Percentiles rank a stretch among this genome's conserved stretches.
phyloP scores from a whole-genome alignment of 2,329 filamentous ascomycete species.

The Sordariomycetes sp. region DNA sequence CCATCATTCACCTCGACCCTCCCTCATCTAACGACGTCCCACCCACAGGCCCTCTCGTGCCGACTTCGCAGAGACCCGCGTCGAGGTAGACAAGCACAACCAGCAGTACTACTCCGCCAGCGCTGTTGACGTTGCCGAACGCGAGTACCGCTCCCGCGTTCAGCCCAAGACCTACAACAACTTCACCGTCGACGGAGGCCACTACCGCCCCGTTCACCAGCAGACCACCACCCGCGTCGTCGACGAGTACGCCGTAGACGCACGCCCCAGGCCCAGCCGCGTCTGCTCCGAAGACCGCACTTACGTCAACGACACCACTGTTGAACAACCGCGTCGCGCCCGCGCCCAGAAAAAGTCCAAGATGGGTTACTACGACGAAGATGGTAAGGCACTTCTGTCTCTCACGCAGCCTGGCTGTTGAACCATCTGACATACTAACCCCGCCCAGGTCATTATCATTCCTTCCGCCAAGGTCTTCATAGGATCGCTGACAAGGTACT shows the following conservation, averaged over 20 bases:
- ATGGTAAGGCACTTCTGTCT: constrained; percentile 30
- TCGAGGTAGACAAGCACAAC: constrained; percentile 47
- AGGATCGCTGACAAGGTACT: constrained; percentile 43
- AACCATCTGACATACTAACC: neutral
- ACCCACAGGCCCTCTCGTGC: constrained; percentile 15
- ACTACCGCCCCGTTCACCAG: constrained; percentile 13
- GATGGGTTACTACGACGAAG: constrained; percentile 55
- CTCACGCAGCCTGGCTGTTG: neutral
- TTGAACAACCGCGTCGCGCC: constrained; percentile 31
- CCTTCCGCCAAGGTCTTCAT: constrained; percentile 40
- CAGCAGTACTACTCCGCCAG: constrained; percentile 28
- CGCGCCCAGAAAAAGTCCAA: constrained; percentile 29
- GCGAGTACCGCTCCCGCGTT: constrained; percentile 50
- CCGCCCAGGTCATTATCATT: constrained; percentile 42
- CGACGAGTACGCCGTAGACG: constrained; percentile 25
- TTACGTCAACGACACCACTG: constrained; percentile 53
- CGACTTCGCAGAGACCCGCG: constrained; percentile 48
- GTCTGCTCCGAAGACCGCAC: constrained; percentile 31
- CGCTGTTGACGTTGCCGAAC: constrained; percentile 50
- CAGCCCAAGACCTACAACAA: constrained; percentile 24
- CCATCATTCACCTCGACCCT: constrained; percentile 6
- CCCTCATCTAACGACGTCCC: constrained; percentile 15
- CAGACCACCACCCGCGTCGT: constrained; percentile 13
- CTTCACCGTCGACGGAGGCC: constrained; percentile 22
- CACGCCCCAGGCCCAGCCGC: constrained; percentile 22